phyloP scores from a whole-genome alignment of 257 asterid species.

The Solanum tarapatanum region DNA sequence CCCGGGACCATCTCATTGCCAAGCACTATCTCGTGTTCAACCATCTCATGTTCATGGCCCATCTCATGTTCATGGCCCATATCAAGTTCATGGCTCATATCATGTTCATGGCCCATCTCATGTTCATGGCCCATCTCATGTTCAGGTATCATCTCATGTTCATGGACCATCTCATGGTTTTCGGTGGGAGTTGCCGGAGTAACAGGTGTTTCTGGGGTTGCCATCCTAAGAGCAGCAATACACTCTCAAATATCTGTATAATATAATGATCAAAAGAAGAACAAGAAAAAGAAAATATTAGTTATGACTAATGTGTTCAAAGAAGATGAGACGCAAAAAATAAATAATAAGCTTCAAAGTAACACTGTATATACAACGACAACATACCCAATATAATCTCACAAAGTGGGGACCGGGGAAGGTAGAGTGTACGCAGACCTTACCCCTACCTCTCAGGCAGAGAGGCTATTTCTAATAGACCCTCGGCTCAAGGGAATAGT shows the following conservation, averaged over 20 bases:
- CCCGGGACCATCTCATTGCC: background rate
- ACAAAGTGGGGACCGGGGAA: background rate
- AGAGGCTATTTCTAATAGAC: background rate
- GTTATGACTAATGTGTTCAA: background rate
- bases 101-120: background rate
- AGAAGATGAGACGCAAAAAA: background rate
- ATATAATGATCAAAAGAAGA: background rate
- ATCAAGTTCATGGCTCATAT: background rate
- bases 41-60: background rate
- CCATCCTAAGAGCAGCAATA: conserved; percentile 1
- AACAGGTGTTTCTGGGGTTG: background rate
- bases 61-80: background rate
- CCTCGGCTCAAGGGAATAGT: background rate
- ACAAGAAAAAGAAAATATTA: background rate
- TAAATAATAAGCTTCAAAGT: background rate
- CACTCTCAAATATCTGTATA: background rate
- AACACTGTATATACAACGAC: background rate
- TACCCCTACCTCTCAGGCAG: background rate
- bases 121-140: background rate
- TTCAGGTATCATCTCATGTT: background rate
- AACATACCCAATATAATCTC: background rate
- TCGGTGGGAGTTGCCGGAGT: conserved; percentile 3
- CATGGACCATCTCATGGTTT: background rate
- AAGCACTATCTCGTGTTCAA: background rate
- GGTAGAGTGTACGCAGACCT: background rate